Evolutionary conservation across 345 rosid genomes (phyloP), one percentile per base, ranked within the genome.

Genomic region (Hibiscus trionum): DNA sequence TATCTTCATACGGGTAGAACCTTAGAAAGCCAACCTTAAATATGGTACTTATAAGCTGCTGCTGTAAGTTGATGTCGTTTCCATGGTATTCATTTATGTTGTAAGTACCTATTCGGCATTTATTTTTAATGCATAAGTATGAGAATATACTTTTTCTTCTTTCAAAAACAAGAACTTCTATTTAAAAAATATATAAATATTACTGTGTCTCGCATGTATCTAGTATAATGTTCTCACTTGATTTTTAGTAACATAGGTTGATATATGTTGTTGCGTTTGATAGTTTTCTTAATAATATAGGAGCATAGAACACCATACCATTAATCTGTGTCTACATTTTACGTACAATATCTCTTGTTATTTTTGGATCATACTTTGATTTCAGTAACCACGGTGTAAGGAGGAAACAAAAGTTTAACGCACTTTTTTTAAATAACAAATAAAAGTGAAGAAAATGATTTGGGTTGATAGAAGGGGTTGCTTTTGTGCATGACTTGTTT

Each of bases 381-480:
- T 47, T 69, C 35, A 11, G 6, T 6, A 9, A 15, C 6, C n/a
- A 57, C 11, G 46, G 21, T 49, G 27, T n/a, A 29, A 19, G 37
- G 50, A 33, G 12, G 61, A 61, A 75, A 63, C 39, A 17, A 35
- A 65, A 50, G 71, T 44, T 63, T 70, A 49, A 53, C n/a, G 4
- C 12, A 27, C 2, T 70, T 42, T 17, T 61, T 33, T 56, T 33
- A 4, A 4, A 4, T 10, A 21, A 24, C 8, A 35, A 2, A 44
- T 11, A 66, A 52, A 68, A 58, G 62, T 19, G 14, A 31, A 70
- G 73, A 44, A 46, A 44, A 62, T 73, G 69, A 75, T 62, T 62
- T 77, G 61, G 4, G 27, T 62, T 67, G 24, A 21, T 21, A 21
- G 68, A 73, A 59, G 62, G 61, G 7, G 33, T 24, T 57, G 5